Percentiles rank a stretch among this genome's conserved stretches.
Conservation (phyloP, 805 yeast genomes). For the Metschnikowia baotianmanensis region DNA sequence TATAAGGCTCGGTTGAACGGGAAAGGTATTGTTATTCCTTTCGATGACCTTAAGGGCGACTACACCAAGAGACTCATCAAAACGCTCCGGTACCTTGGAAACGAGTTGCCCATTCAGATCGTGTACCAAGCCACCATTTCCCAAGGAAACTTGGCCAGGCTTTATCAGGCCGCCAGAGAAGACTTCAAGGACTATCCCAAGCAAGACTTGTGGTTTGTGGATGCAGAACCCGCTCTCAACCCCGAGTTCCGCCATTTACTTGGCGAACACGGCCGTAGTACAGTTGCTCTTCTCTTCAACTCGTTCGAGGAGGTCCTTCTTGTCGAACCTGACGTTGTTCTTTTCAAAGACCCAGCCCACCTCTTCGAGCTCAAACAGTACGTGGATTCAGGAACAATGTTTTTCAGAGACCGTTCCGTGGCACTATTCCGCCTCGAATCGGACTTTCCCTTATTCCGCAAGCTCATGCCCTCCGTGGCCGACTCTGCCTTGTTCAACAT, state of each 20-base stretch:
- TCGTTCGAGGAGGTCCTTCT: constrained; percentile 30
- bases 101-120: constrained; percentile 40
- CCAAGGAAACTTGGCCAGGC: constrained; percentile 5
- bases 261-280: constrained; percentile 34
- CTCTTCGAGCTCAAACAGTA: constrained; percentile 38
- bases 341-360: constrained; percentile 29
- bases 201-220: constrained; percentile 42
- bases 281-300: constrained; percentile 16
- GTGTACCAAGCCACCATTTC: constrained; percentile 27
- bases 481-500: constrained; percentile 26
- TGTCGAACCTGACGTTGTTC: constrained; percentile 54
- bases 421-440: constrained; percentile 30
- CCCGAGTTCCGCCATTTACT: constrained; percentile 27
- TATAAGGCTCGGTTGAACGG: too few relatives aligned
- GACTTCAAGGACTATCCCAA: constrained; percentile 18
- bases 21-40: too few relatives aligned
- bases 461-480: constrained; percentile 42
- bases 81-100: constrained; percentile 28
- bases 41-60: too few relatives aligned
- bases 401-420: constrained; percentile 17
- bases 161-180: constrained; percentile 14
- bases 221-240: constrained; percentile 24
- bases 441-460: constrained; percentile 44
- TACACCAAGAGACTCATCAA: too few relatives aligned
- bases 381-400: constrained; percentile 29